Base-by-base conservation (phyloP, 2,329 filamentous ascomycete species). In the Cladophialophora immunda region DNA sequence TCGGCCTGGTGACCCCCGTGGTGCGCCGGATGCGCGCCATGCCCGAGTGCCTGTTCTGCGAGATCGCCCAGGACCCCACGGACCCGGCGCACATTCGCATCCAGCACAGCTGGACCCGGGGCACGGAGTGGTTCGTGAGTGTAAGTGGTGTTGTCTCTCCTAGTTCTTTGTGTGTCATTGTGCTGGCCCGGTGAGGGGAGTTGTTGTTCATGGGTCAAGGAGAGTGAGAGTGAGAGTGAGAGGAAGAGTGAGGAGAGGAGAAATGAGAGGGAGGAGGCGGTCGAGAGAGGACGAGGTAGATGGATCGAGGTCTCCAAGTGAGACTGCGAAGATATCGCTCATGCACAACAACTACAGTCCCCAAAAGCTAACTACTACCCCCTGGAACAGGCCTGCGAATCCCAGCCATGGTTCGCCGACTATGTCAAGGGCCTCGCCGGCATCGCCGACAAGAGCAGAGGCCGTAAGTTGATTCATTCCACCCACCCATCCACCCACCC, bases 81-180 rank as follows among this genome's bases (percentile, higher is more conserved):
- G 66, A 65, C 45, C 34, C 59, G 41, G 56, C 59, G 27, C 64
- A 67, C 25, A 45, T 69, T 19, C 25, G 67, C 19, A 55, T 69
- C 22, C 52, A 57, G 55, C 64, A 69, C 36, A 53, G 67, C 13
- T 68, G 67, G 67, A 68, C 64, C 13, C 54, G 58, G 34, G 58
- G 50, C 25, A 67, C 64, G 32, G 64, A 58, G 22, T 66, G 67
- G 67, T 55, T 69, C 19, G 52, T 32, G 17, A 36, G 63, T 0
- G 66, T 68, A 25, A 62, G 63, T 66, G 15, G 13, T 41, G 11
- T 9, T 7, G 3, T 41, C n/a, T 41, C 4, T 7, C 17, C 36
- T n/a, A 3, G 34, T n/a, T 19, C 47, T 15, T 11, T 55, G 17
- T 52, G 29, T 19, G n/a, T 52, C 41, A n/a, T 61, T 19, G 15